Percentiles rank a stretch among this genome's conserved stretches.
phyloP scores from a whole-genome alignment of 1,139 yeast species.

The Debaryomyces nepalensis region DNA sequence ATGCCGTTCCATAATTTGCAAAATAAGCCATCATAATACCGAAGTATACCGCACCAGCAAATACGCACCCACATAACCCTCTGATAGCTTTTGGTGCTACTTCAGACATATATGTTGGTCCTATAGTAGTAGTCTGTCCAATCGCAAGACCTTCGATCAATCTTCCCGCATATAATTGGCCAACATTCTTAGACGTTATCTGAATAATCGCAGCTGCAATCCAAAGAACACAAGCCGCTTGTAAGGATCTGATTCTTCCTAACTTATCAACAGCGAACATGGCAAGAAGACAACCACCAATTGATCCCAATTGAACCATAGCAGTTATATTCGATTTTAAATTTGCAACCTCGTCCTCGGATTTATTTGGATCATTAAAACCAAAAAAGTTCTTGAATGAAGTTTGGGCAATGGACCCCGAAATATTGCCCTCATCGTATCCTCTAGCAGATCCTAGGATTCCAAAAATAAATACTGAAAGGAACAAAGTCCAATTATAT shows the following conservation, averaged over 20 bases:
- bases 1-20: constrained; percentile 47
- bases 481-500: constrained; percentile 50
- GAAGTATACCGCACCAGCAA: constrained; percentile 59
- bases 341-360: constrained; percentile 45
- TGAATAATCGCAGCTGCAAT: constrained; percentile 53
- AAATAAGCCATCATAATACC: constrained; percentile 60
- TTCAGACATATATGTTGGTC: constrained; percentile 59
- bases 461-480: constrained; percentile 59
- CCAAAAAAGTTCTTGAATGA: constrained; percentile 53
- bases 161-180: constrained; percentile 59
- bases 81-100: constrained; percentile 57
- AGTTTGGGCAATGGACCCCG: constrained; percentile 52
- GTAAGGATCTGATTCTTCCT: constrained; percentile 60
- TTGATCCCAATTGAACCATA: constrained; percentile 66
- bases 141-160: constrained; percentile 58
- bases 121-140: constrained; percentile 61
- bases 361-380: constrained; percentile 43
- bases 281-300: constrained; percentile 60
- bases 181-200: constrained; percentile 46
- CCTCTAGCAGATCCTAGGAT: constrained; percentile 65
- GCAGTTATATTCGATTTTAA: constrained; percentile 59
- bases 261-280: constrained; percentile 54
- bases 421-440: constrained; percentile 58
- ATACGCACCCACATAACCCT: constrained; percentile 54
- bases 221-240: constrained; percentile 50